Conservation (phyloP, 2,329 filamentous ascomycete species). For the Talaromyces sp. region DNA sequence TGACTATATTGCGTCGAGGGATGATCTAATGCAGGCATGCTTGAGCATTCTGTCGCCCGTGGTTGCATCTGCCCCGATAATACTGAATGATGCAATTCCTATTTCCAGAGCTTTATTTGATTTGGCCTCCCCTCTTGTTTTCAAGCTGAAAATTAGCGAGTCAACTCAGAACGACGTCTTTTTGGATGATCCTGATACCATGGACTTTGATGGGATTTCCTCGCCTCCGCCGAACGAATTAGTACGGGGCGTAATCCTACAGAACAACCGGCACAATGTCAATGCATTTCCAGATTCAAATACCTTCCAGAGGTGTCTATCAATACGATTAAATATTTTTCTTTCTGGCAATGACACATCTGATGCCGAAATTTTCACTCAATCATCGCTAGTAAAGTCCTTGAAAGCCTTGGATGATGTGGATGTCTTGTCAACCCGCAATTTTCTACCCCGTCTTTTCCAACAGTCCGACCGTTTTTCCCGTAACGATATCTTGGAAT, state of each 20-base stretch:
- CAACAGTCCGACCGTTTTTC: conserved; percentile 27
- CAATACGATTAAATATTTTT: conserved; percentile 34
- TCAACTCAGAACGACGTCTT: conserved; percentile 21
- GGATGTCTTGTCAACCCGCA: conserved; percentile 37
- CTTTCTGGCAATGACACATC: conserved; percentile 10
- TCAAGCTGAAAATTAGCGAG: conserved; percentile 31
- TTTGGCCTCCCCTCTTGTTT: conserved; percentile 29
- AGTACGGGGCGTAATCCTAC: conserved; percentile 25
- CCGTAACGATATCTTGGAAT: conserved; percentile 37
- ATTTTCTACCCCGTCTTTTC: conserved; percentile 32
- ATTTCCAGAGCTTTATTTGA: conserved; percentile 25
- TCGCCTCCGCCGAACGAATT: conserved; percentile 25
- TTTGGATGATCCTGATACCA: conserved; percentile 29
- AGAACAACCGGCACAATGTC: conserved; percentile 31
- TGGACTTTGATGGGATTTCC: conserved; percentile 45
- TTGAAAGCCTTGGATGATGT: conserved; percentile 34
- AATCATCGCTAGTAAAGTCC: conserved; percentile 31
- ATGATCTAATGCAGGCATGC: conserved; percentile 29
- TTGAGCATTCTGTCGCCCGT: conserved; percentile 35
- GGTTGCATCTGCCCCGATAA: conserved; percentile 24
- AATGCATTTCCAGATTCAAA: conserved; percentile 30
- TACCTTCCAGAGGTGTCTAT: conserved; percentile 37
- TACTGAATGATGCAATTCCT: conserved; percentile 20
- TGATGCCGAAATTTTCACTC: neutral
- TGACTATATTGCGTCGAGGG: conserved; percentile 29